Conservation (phyloP, 208 protist genomes). For the Angomonas deanei region DNA sequence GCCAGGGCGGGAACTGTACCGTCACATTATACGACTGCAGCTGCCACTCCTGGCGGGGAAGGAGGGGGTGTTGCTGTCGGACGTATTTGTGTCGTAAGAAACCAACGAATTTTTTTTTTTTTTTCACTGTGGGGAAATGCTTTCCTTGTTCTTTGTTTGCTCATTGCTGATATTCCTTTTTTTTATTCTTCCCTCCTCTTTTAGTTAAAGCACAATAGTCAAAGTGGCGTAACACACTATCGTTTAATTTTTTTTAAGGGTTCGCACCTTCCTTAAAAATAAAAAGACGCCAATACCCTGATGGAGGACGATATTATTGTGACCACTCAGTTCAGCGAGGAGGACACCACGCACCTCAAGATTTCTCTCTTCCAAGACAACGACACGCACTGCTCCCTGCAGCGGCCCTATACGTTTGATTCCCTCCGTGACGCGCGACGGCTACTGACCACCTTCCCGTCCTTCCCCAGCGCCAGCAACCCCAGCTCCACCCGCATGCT, state of each 20-base stretch:
- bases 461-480: background rate
- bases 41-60: constrained; percentile 20
- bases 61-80: background rate
- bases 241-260: background rate
- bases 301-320: background rate
- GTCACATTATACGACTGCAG: constrained; percentile 32
- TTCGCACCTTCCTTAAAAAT: background rate
- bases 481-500: background rate
- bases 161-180: background rate
- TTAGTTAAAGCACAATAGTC: background rate
- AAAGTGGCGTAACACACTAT: background rate
- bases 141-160: constrained; percentile 7
- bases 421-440: background rate
- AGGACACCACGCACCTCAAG: background rate
- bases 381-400: background rate
- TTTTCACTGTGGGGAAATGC: constrained; percentile 2
- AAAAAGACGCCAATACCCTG: too few relatives aligned
- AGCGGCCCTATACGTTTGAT: background rate
- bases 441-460: background rate
- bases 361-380: background rate
- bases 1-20: constrained; percentile 16
- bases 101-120: constrained; percentile 5
- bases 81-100: background rate
- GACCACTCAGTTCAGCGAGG: background rate
- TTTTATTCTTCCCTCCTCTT: constrained; percentile 1